phyloP scores from a whole-genome alignment of 768 basidiomycete genomes.

The Trametes cinnabarina region DNA sequence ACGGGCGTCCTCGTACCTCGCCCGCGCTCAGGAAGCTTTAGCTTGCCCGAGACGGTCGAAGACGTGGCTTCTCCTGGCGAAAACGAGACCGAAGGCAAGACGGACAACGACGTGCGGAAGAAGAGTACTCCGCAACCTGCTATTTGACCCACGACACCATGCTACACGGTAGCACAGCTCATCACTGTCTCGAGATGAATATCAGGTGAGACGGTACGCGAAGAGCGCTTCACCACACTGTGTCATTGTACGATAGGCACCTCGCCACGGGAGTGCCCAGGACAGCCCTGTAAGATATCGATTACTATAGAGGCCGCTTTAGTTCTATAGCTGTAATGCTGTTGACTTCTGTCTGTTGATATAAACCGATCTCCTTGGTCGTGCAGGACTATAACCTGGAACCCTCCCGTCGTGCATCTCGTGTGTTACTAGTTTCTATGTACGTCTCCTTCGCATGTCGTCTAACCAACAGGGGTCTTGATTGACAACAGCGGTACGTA shows the following conservation, averaged over 20 bases:
- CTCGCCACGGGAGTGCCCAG: neutral
- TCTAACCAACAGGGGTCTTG: too few species aligned
- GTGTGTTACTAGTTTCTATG: too few species aligned
- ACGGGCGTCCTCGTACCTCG: conserved; percentile 53
- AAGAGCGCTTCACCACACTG: neutral
- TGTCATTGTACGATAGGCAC: neutral
- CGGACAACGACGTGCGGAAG: too few species aligned
- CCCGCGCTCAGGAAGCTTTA: conserved; percentile 14
- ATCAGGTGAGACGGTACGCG: neutral
- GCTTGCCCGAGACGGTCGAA: conserved; percentile 12
- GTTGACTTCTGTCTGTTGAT: neutral
- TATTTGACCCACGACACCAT: neutral
- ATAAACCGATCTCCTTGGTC: neutral
- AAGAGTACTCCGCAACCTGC: conserved; percentile 8
- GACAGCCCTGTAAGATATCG: conserved; percentile 6
- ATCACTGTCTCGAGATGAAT: too few species aligned
- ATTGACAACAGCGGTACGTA: too few species aligned
- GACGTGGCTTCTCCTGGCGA: neutral
- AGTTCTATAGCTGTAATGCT: neutral
- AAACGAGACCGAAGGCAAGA: too few species aligned
- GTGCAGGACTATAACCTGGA: neutral
- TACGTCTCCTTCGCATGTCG: too few species aligned
- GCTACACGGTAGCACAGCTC: neutral
- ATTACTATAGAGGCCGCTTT: neutral
- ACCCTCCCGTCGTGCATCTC: too few species aligned